Evolutionary conservation across 2,329 filamentous ascomycete genomes (phyloP).

Genomic region (Neofusicoccum laricinum): DNA sequence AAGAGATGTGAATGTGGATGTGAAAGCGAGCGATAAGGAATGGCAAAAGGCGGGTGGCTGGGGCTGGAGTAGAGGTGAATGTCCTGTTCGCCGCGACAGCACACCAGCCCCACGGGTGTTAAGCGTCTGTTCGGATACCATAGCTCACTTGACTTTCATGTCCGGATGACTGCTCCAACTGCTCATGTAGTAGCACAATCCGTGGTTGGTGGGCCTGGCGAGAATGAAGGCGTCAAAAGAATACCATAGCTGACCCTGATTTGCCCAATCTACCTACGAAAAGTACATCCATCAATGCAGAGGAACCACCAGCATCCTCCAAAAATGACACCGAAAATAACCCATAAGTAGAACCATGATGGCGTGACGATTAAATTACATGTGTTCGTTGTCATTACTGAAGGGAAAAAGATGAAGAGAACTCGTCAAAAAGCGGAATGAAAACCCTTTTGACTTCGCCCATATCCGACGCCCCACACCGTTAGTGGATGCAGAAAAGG

Average conservation of each 20-base stretch:
- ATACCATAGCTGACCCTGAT: neutral
- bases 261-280: neutral
- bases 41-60: no score
- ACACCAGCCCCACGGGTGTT: no score
- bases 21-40: no score
- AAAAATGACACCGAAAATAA: neutral
- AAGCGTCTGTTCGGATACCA: no score
- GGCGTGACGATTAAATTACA: conserved; percentile 8
- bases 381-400: neutral
- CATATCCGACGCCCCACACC: neutral
- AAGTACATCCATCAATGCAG: neutral
- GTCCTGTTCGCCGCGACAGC: no score
- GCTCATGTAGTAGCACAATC: neutral
- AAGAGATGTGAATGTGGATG: no score
- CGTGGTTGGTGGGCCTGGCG: neutral
- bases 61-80: no score
- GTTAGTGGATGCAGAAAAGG: neutral
- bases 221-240: neutral
- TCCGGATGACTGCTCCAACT: no score
- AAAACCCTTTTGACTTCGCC: neutral
- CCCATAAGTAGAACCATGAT: neutral
- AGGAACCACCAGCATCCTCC: neutral
- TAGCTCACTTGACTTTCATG: no score
- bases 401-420: neutral
- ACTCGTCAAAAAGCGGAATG: neutral